Evolutionary conservation across 2,329 filamentous ascomycete species (phyloP), one percentile per base, ranked within the genome.

Genomic region (Xylaria multiplex): DNA sequence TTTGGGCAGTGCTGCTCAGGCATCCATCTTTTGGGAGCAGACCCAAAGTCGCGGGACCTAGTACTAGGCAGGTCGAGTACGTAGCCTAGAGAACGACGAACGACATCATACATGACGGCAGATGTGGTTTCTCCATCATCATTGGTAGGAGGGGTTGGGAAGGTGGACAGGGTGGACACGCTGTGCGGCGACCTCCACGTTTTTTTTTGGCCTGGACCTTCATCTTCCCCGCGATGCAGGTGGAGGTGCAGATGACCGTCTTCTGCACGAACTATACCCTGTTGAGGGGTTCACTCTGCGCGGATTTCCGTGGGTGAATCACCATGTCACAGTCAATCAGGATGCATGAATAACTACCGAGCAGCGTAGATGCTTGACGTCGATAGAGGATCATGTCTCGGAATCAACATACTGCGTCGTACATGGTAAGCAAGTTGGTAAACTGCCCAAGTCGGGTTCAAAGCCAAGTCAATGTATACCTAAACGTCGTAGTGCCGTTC

Each of bases 201-300:
- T 75, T 74, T 72, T 68, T 74, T 75, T 74, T 72, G 67, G 53
- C 62, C 66, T 69, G 65, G 70, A 19, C 62, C 66, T 27, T 68
- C 61, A 48, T 68, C 67, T 70, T 71, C 72, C 74, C 72, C 71
- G 69, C 69, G 67, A 72, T 73, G 72, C 70, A 73, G 61, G 69
- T 55, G 64, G 65, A 70, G 70, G 70, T 73, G 74, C 73, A 75
- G 70, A 73, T 76, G 74, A 75, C 73, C 72, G 68, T 68, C 65
- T 59, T 60, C 67, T 50, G 55, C 70, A 68, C 69, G 73, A 76
- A 75, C 73, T 67, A 71, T 70, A 65, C 64, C 66, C 62, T 61
- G 66, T 57, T 67, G 65, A 68, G 62, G 61, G 62, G 65, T 75
- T 73, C 66, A 64, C 61, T 65, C 55, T 62, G 19, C 30, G 46